Evolutionary conservation across 2,329 filamentous ascomycete genomes (phyloP).

Genomic region (Neopestalotiopsis rosae): DNA sequence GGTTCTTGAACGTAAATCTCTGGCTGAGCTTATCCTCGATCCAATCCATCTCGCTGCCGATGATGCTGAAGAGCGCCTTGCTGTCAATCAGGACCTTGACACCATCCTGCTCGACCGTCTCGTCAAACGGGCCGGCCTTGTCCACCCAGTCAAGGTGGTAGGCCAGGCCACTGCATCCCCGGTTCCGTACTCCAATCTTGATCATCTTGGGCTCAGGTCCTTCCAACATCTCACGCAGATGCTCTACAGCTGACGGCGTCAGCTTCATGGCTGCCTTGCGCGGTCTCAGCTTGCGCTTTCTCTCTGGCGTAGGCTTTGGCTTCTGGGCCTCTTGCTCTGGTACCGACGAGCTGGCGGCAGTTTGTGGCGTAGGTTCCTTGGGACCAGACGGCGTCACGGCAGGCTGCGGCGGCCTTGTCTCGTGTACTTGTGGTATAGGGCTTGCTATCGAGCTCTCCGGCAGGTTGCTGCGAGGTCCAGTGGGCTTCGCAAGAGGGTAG

Average conservation of each 20-base stretch:
- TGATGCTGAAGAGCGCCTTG: constrained; percentile 97
- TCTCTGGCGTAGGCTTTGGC: constrained; percentile 60
- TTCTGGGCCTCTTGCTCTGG: constrained; percentile 72
- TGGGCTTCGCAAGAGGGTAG: constrained; percentile 52
- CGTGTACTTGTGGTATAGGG: constrained; percentile 56
- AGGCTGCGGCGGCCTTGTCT: constrained; percentile 51
- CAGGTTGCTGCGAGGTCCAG: constrained; percentile 47
- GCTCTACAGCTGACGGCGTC: constrained; percentile 78
- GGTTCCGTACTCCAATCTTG: constrained; percentile 90
- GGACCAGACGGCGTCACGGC: constrained; percentile 6
- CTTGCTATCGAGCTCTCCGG: constrained; percentile 54
- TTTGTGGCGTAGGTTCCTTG: neutral
- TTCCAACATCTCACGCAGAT: constrained; percentile 77
- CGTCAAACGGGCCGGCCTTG: constrained; percentile 85
- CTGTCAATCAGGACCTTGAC: constrained; percentile 96
- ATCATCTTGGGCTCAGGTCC: constrained; percentile 92
- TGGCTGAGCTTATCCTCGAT: constrained; percentile 92
- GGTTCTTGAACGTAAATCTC: constrained; percentile 93
- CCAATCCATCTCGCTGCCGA: constrained; percentile 99
- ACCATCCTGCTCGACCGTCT: constrained; percentile 92
- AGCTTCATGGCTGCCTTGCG: constrained; percentile 92
- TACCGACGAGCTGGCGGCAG: constrained; percentile 48
- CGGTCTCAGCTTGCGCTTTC: constrained; percentile 73
- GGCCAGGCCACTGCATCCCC: constrained; percentile 90
- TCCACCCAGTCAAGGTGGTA: constrained; percentile 97